Conservation (phyloP, 2,329 filamentous ascomycete genomes). For the Raffaelea arxii region DNA sequence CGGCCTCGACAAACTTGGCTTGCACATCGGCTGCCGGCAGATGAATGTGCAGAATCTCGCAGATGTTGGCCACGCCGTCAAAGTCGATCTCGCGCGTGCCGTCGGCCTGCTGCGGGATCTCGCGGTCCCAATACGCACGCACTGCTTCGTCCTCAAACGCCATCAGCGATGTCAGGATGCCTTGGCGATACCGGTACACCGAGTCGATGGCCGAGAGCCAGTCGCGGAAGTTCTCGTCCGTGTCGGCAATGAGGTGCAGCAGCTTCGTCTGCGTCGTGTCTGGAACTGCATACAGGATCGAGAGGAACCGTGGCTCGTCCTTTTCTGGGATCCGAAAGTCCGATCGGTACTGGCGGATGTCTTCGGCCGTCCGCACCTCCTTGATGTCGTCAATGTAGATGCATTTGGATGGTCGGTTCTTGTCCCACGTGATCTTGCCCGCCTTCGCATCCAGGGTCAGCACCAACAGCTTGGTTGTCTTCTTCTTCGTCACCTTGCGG, state of each 20-base stretch:
- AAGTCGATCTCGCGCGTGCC: constrained; percentile 54
- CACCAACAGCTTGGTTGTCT: constrained; percentile 62
- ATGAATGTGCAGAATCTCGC: constrained; percentile 86
- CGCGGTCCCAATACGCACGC: constrained; percentile 73
- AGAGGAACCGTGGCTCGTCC: constrained; percentile 70
- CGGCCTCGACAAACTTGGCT: constrained; percentile 64
- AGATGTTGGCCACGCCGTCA: constrained; percentile 69
- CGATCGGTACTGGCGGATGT: constrained; percentile 81
- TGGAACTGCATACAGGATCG: constrained; percentile 74
- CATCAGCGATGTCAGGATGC: constrained; percentile 82
- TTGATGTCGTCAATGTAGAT: constrained; percentile 95
- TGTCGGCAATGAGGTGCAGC: constrained; percentile 77
- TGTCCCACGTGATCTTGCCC: constrained; percentile 84
- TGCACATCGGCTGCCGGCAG: constrained; percentile 66
- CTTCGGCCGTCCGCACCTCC: constrained; percentile 73
- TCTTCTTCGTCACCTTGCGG: constrained; percentile 81
- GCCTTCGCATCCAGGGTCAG: constrained; percentile 70
- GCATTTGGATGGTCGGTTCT: constrained; percentile 65
- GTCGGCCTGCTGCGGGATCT: constrained; percentile 54
- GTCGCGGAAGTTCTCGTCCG: constrained; percentile 58
- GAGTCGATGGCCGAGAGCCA: constrained; percentile 81
- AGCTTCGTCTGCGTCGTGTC: constrained; percentile 76
- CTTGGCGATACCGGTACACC: constrained; percentile 77
- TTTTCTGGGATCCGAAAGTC: constrained; percentile 64
- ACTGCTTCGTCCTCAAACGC: constrained; percentile 77